Base-by-base conservation (phyloP, 768 basidiomycete species). In the Suillus cothurnatus region DNA sequence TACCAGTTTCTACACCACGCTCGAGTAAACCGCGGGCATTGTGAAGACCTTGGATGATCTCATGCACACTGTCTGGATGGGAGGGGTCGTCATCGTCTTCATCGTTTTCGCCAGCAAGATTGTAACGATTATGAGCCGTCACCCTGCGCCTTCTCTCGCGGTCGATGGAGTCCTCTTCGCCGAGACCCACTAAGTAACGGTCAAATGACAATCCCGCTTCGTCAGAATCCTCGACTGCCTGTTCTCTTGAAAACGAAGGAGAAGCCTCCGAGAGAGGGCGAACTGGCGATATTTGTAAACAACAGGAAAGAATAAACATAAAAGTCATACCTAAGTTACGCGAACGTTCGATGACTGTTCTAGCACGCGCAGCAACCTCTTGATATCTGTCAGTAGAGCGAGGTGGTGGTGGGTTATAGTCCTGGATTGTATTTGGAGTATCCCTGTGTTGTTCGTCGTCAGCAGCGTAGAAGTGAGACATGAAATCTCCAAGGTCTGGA, bases 1-100 rank as follows among this genome's bases (percentile, higher is more conserved):
- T 59, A 59, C 58, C 58, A 59, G 58, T 59, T 59, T 59, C 58
- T 21, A 59, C 58, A 11, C 58, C 58, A 41, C 58, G 58, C 39
- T 59, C 58, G 21, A 59, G 58, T 12, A 59, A 28, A 41, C 58
- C 58, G 3, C 58, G 58, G 28, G 58, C 58, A 28, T 41, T 59
- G 21, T 59, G 58, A 59, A 59, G 58, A 31, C 58, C 58, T 31
- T 59, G 38, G 3, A 59, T 59, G 12, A 59, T 41, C 26, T 59
- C 58, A 14, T 19, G 39, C 7, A 59, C 58, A 38, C 19, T 28
- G 6, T 59, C 58, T 21, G 58, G 19, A 28, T 59, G 58, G 19
- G 58, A 59, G 6, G 26, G 19, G 39, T 59, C 58, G 12, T 59
- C 57, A 1, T 59, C 36, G 9, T 58, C 58, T 21, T 59, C 58